Evolutionary conservation across 106 monocot species (phyloP), one percentile per base, ranked within the genome.

Genomic region (Apostasia shenzhenica): DNA sequence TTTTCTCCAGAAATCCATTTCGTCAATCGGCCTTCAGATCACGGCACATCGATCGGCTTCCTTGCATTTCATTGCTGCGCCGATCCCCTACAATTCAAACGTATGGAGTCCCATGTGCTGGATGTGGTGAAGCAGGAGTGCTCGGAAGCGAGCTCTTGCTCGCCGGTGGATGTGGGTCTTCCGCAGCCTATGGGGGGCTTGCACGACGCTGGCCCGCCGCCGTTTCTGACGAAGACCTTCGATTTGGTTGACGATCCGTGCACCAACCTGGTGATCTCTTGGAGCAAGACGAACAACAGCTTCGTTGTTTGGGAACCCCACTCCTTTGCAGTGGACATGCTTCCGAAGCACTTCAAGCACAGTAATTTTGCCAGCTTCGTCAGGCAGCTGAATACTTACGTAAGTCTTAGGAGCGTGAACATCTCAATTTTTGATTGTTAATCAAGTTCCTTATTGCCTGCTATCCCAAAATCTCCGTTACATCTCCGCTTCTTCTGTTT

Each of bases 361-460:
- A 79, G 70, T 60, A 81, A 84, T 52, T 84, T 88, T 76, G 81
- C 84, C 68, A 81, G 84, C 84, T 88, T 88, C 60, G 81, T 84
- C 60, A 66, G 80, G 70, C 88, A 88, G 78, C 81, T 88, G 40
- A 88, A 88, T 42, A 81, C 88, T 48, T 88, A 88, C 76, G 88
- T 84, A 62, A 79, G 84, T 73, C 6, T 6, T 75, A 26, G 26
- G 26, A 26, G 3, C 5, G 53, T n/a, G 43, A 44, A 10, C 41
- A 51, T 50, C 51, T 51, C 46, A 1, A 48, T 45, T 51, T 49
- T 52, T 51, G 55, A 12, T 41, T 3, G 39, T 47, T 73, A 41
- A 41, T 41, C 64, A 6, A 6, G 43, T 12, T 45, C 45, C 4
- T 45, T 12, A 62, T 62, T 45, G 8, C 8, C 41, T 59, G 59